Base-by-base conservation (phyloP, 305 asterid genomes). In the Andrographis paniculata region DNA sequence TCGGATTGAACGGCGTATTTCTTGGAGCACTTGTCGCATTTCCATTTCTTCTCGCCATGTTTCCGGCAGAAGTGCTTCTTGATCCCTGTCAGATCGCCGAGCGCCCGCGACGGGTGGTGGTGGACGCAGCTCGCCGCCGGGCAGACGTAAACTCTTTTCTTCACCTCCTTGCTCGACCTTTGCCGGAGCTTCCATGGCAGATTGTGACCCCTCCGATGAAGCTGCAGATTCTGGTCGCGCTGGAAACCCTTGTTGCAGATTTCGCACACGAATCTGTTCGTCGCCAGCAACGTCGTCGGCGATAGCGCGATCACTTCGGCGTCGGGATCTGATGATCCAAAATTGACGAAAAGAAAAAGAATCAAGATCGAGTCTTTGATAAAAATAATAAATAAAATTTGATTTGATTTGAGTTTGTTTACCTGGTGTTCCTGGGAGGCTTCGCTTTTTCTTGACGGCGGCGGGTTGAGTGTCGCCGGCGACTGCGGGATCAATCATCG, bases 51-150 rank as follows among this genome's bases (percentile, higher is more conserved):
- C 64, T 82, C 87, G 15, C 93, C 84, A 30, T 82, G 93, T 65
- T 82, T 82, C 48, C 93, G 48, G 60, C 93, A 66, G 66, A 70
- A 82, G 62, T 81, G 93, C 50, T 81, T 81, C 76, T 81, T 81
- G 63, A 81, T 81, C 46, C 93, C 93, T 0, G 87, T 79, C 67
- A 82, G 66, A 67, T 82, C 93, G 22, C 93, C 93, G 50, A 82
- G 60, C 2, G 93, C 93, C 44, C 87, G 70, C 2, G 75, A 73
- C 18, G 93, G 85, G 40, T 82, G 80, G 48, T 82, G 87, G 49
- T 82, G 93, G 12, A 82, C 75, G 58, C 93, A 82, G 31, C 73
- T 55, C 4, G 63, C 42, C 53, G 75, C 93, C 11, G 93, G 87
- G 66, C 94, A 82, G 14, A 82, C 79, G 51, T 78, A 82, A 8